A percentile compares a stretch with the other conserved stretches of the same genome.
phyloP scores from a whole-genome alignment of 257 asterid genomes.

The Solanum dulcamara region DNA sequence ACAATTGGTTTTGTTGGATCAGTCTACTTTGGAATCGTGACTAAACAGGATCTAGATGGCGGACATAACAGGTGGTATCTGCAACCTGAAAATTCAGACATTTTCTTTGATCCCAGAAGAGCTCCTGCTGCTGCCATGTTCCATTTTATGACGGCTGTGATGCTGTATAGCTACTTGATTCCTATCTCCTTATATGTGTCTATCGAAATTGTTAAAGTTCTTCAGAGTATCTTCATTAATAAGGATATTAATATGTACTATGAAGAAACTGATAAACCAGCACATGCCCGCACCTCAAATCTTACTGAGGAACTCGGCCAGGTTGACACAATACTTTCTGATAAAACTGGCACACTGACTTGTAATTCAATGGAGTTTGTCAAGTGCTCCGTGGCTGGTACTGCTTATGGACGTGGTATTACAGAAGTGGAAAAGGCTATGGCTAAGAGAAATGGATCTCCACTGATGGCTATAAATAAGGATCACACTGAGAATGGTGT shows the following conservation, averaged over 20 bases:
- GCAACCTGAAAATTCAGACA: constrained; percentile 29
- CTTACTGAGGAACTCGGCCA: constrained; percentile 90
- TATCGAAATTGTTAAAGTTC: constrained; percentile 77
- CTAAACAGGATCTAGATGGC: constrained; percentile 43
- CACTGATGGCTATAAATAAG: constrained; percentile 29
- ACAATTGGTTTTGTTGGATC: constrained; percentile 55
- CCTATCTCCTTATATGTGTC: constrained; percentile 89
- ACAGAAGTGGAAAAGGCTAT: constrained; percentile 86
- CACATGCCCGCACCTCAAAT: constrained; percentile 85
- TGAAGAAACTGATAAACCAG: constrained; percentile 87
- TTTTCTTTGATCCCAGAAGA: constrained; percentile 58
- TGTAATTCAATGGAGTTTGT: constrained; percentile 94
- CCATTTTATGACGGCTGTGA: constrained; percentile 66
- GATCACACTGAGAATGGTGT: constrained; percentile 8
- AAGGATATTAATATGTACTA: constrained; percentile 69
- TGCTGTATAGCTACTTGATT: constrained; percentile 70
- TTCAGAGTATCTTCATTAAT: constrained; percentile 81
- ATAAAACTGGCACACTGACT: constrained; percentile 88
- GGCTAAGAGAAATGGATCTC: constrained; percentile 73
- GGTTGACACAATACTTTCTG: constrained; percentile 82
- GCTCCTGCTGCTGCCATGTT: constrained; percentile 65
- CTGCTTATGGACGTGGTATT: constrained; percentile 66
- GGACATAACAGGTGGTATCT: constrained; percentile 75
- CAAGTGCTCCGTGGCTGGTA: constrained; percentile 83
- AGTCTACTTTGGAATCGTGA: constrained; percentile 57